These are phyloP conservation scores for Curvularia verruculosa DNA, from an alignment of 2,329 filamentous ascomycete species.

Conservation along the genomic window DNA sequence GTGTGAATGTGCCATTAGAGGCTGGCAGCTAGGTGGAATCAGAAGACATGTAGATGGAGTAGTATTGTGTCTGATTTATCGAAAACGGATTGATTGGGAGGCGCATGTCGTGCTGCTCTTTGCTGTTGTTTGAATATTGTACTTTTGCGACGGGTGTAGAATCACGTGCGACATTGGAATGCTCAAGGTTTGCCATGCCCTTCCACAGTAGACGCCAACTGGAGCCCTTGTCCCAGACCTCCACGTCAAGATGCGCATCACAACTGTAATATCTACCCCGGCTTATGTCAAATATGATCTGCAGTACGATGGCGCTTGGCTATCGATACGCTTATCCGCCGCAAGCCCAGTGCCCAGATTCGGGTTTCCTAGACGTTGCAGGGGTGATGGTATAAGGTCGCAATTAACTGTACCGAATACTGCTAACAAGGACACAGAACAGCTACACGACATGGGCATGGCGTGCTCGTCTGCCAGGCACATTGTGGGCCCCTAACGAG, in stretches of 20 bases:
- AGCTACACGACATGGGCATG: conserved; percentile 2
- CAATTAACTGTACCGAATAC: not conserved
- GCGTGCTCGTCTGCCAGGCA: not conserved
- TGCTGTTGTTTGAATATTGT: too few species aligned
- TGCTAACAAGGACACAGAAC: conserved; percentile 13
- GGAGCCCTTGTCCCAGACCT: not conserved
- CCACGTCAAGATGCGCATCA: not conserved
- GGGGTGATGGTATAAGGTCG: not conserved
- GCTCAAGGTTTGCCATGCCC: not conserved
- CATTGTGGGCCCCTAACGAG: not conserved
- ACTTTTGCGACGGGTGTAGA: not conserved
- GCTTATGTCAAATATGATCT: not conserved
- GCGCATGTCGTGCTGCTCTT: too few species aligned
- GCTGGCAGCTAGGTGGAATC: not conserved
- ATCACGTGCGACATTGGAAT: not conserved
- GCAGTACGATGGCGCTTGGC: conserved; percentile 9
- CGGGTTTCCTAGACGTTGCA: conserved; percentile 1
- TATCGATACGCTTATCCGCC: conserved; percentile 11
- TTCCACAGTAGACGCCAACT: not conserved
- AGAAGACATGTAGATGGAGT: not conserved
- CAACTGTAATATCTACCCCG: not conserved
- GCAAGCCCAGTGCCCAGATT: not conserved
- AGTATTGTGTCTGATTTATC: not conserved
- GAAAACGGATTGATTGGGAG: not conserved
- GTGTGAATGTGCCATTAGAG: conserved; percentile 32